Percentiles rank a stretch among this genome's conserved stretches.
phyloP scores from a whole-genome alignment of 2,329 filamentous ascomycete genomes.

The Aspergillus chevalieri region DNA sequence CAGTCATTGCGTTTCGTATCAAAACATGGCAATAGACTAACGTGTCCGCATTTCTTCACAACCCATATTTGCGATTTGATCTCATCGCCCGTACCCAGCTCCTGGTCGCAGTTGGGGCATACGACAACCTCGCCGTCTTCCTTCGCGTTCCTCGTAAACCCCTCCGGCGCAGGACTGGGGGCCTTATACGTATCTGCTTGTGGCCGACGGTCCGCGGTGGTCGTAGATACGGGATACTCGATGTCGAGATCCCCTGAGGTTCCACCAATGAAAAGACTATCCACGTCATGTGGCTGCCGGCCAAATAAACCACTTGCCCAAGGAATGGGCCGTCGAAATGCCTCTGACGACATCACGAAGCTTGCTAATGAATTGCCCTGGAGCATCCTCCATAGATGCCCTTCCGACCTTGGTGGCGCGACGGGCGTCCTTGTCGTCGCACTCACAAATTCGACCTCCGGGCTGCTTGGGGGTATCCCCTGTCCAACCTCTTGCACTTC shows the following conservation, averaged over 20 bases:
- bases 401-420: conserved; percentile 6
- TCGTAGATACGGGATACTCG: conserved; percentile 40
- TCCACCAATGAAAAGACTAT: conserved; percentile 20
- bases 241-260: conserved; percentile 18
- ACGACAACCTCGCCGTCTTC: conserved; percentile 68
- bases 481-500: conserved; percentile 3
- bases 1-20: conserved; percentile 1
- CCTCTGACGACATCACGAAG: not conserved
- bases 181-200: conserved; percentile 48
- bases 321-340: not conserved
- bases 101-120: conserved; percentile 80
- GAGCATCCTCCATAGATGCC: conserved; percentile 9
- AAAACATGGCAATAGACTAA: conserved; percentile 42
- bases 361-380: conserved; percentile 1
- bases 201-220: conserved; percentile 28
- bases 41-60: conserved; percentile 84
- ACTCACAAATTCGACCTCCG: conserved; percentile 48
- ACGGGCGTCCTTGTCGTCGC: conserved; percentile 17
- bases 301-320: not conserved
- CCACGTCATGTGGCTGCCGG: conserved; percentile 5
- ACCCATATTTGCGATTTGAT: conserved; percentile 86
- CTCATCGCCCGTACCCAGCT: conserved; percentile 67
- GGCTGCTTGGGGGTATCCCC: conserved; percentile 25
- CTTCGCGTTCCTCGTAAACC: conserved; percentile 71
- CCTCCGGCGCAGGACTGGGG: conserved; percentile 60